phyloP scores from a whole-genome alignment of 495 filamentous ascomycete species.

The Trichoderma erinaceum region DNA sequence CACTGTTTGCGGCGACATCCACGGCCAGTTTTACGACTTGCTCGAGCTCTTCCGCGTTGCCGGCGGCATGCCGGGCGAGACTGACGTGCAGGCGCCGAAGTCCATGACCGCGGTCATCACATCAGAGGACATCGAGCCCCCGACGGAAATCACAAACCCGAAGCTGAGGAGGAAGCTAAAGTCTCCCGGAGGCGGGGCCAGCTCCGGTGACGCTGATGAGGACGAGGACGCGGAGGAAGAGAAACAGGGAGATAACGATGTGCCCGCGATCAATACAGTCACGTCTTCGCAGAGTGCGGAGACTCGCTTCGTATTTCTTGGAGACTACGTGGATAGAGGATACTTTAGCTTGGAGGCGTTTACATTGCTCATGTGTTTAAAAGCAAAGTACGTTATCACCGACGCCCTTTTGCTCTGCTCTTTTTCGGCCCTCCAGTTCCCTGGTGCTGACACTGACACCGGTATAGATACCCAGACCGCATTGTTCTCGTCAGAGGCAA shows the following conservation, averaged over 20 bases:
- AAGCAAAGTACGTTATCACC: constrained; percentile 69
- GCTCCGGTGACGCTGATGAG: constrained; percentile 23
- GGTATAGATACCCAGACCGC: constrained; percentile 76
- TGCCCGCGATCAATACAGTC: constrained; percentile 35
- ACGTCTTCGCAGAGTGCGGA: constrained; percentile 52
- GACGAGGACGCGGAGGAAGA: constrained; percentile 49
- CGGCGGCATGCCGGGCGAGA: constrained; percentile 86
- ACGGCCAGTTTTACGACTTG: constrained; percentile 98
- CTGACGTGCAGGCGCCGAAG: constrained; percentile 56
- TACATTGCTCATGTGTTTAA: constrained; percentile 89
- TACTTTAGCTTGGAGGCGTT: constrained; percentile 98
- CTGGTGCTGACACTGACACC: constrained; percentile 18
- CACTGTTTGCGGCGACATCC: constrained; percentile 95
- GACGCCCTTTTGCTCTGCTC: background rate
- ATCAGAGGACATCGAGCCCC: constrained; percentile 81
- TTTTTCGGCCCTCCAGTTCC: background rate
- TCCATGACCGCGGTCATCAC: constrained; percentile 63
- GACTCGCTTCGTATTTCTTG: constrained; percentile 90
- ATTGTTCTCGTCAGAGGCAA: constrained; percentile 96
- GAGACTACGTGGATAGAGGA: constrained; percentile 94
- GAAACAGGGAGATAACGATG: constrained; percentile 31
- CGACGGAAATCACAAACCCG: constrained; percentile 75
- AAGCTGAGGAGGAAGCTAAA: constrained; percentile 76
- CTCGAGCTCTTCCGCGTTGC: constrained; percentile 94
- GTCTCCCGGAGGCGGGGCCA: constrained; percentile 34